Evolutionary conservation across 2,329 filamentous ascomycete genomes (phyloP).

Genomic region (Aspergillus sp.): DNA sequence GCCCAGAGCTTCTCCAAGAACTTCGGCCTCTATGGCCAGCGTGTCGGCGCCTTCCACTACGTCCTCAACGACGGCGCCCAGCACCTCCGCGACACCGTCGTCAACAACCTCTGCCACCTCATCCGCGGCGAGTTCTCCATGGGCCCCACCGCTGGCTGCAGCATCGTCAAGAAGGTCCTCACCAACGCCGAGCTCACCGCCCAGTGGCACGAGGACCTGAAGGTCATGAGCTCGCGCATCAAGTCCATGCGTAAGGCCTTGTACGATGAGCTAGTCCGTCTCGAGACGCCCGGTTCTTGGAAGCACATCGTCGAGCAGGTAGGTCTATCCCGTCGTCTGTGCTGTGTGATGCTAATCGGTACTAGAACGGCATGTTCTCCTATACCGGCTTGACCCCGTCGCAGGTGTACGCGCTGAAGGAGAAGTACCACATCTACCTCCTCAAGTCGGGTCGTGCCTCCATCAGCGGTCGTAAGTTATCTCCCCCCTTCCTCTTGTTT

Average conservation of each 20-base stretch:
- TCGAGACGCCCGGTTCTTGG: slow-evolving; percentile 89
- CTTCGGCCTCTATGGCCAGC: slow-evolving; percentile 88
- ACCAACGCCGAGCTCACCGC: slow-evolving; percentile 74
- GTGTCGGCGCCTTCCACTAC: slow-evolving; percentile 85
- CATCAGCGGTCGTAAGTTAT: slow-evolving; percentile 37
- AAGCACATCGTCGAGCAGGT: slow-evolving; percentile 98
- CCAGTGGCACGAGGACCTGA: slow-evolving; percentile 87
- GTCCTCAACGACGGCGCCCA: slow-evolving; percentile 31
- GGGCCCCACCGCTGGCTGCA: slow-evolving; percentile 79
- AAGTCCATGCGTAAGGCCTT: slow-evolving; percentile 82
- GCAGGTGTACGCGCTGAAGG: slow-evolving; percentile 43
- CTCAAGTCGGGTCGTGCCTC: slow-evolving; percentile 40
- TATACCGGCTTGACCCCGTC: slow-evolving; percentile 56
- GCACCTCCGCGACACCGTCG: slow-evolving; percentile 28
- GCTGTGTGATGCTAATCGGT: neutral
- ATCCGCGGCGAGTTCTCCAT: slow-evolving; percentile 41
- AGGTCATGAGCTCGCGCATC: slow-evolving; percentile 90
- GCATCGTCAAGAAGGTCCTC: slow-evolving; percentile 77
- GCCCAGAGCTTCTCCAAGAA: slow-evolving; percentile 62
- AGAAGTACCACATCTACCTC: slow-evolving; percentile 44
- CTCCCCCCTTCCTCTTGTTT: neutral
- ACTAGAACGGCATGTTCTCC: slow-evolving; percentile 79
- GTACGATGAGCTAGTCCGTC: slow-evolving; percentile 74
- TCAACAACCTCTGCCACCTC: slow-evolving; percentile 38
- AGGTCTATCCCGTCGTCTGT: slow-evolving; percentile 3